Evolutionary conservation across 2,329 filamentous ascomycete species (phyloP).

Genomic region (Chlorencoelia australis): DNA sequence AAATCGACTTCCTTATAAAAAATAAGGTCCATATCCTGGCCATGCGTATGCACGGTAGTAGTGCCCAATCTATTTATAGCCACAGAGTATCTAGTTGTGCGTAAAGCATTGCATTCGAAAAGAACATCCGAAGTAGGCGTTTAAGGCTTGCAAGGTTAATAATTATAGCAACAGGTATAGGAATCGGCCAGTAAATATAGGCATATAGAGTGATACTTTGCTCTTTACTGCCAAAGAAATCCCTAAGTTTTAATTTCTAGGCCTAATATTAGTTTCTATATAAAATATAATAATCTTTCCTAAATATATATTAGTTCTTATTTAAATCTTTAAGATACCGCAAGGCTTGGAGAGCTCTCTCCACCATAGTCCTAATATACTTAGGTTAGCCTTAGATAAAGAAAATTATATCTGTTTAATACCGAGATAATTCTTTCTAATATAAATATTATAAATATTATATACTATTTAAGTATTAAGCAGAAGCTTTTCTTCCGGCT

Average conservation of each 20-base stretch:
- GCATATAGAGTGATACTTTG: neutral
- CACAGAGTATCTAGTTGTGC: conserved; percentile 2
- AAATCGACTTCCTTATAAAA: conserved; percentile 1
- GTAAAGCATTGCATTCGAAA: conserved; percentile 1
- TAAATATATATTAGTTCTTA: neutral
- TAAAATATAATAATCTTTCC: neutral
- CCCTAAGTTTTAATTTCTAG: conserved; percentile 2
- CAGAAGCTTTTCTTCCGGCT: conserved; percentile 2
- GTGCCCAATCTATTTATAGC: conserved; percentile 1
- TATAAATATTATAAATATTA: conserved; percentile 1
- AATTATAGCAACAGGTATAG: neutral
- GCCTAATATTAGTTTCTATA: neutral
- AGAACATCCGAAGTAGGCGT: neutral
- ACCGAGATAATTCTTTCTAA: conserved; percentile 2
- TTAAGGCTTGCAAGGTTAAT: neutral
- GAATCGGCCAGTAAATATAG: neutral
- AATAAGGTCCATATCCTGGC: neutral
- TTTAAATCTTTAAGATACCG: conserved; percentile 1
- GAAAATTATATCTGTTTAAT: conserved; percentile 2
- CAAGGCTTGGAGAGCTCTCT: conserved; percentile 3
- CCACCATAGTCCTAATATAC: conserved; percentile 4
- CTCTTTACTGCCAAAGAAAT: neutral
- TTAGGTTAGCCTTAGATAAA: conserved; percentile 2
- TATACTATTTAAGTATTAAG: neutral
- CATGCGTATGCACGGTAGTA: conserved; percentile 1